Percentiles rank a stretch among this genome's conserved stretches.
Evolutionary conservation across 1,284 basidiomycete genomes (phyloP).

Genomic region (Pseudozyma thailandica): DNA sequence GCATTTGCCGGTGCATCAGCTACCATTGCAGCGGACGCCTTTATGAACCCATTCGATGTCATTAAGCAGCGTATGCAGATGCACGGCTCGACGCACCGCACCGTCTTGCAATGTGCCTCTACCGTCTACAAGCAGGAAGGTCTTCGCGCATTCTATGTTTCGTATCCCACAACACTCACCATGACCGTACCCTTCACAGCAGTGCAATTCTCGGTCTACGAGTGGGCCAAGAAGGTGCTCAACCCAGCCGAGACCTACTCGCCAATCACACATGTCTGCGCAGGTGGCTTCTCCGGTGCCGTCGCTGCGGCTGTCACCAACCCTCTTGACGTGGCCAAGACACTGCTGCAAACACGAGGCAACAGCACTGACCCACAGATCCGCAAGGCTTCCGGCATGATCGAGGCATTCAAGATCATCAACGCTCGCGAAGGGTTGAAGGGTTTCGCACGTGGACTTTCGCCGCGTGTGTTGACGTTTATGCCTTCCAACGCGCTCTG

Average conservation of each 20-base stretch:
- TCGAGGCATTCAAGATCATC: conserved; percentile 89
- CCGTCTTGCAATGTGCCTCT: conserved; percentile 82
- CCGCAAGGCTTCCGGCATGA: conserved; percentile 83
- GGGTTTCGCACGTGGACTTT: conserved; percentile 87
- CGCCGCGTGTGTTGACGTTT: conserved; percentile 91
- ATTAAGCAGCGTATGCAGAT: conserved; percentile 99
- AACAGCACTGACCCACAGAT: conserved; percentile 84
- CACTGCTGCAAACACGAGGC: conserved; percentile 92
- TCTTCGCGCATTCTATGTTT: conserved; percentile 92
- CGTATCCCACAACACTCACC: conserved; percentile 92
- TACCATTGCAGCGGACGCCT: conserved; percentile 92
- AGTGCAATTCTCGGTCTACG: conserved; percentile 96
- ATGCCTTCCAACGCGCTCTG: conserved; percentile 97
- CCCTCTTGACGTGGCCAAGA: conserved; percentile 98
- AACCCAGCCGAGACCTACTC: conserved; percentile 90
- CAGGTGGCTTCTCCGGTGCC: conserved; percentile 91
- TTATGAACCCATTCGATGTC: conserved; percentile 99
- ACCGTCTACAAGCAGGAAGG: conserved; percentile 89
- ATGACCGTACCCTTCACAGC: conserved; percentile 99
- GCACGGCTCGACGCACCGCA: conserved; percentile 87
- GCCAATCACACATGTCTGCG: conserved; percentile 86
- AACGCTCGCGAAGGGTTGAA: conserved; percentile 83
- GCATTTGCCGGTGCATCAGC: conserved; percentile 93
- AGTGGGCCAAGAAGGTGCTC: conserved; percentile 86
- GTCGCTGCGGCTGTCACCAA: conserved; percentile 95